Conservation (phyloP, 257 asterid species). For the Cynanchum wilfordii region DNA sequence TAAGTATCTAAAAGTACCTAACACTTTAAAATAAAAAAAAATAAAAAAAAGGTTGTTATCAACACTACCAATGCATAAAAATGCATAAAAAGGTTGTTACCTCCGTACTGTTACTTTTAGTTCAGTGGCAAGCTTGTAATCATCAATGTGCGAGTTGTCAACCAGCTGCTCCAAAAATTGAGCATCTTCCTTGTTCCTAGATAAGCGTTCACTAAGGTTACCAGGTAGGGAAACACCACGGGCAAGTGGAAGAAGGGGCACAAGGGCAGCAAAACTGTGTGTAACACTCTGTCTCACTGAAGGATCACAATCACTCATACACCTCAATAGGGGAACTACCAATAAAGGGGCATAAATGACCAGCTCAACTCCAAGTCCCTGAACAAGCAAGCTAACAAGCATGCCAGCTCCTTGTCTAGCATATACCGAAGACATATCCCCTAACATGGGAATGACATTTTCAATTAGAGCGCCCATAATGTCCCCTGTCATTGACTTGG, state of each 20-base stretch:
- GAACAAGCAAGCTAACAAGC: slow-evolving; percentile 98
- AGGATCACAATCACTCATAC: slow-evolving; percentile 92
- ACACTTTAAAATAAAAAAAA: background rate
- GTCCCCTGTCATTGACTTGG: slow-evolving; percentile 84
- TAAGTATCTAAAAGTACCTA: background rate
- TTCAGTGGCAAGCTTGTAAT: slow-evolving; percentile 81
- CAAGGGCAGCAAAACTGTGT: slow-evolving; percentile 94
- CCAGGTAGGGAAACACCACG: slow-evolving; percentile 77
- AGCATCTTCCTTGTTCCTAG: slow-evolving; percentile 85
- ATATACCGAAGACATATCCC: slow-evolving; percentile 81
- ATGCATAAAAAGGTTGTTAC: too few relatives aligned
- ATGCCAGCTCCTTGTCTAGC: slow-evolving; percentile 99
- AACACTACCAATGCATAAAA: slow-evolving; percentile 1
- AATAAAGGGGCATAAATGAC: slow-evolving; percentile 95
- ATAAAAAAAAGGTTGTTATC: background rate
- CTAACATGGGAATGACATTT: slow-evolving; percentile 87
- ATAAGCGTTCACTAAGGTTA: slow-evolving; percentile 70
- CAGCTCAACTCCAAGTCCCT: slow-evolving; percentile 90
- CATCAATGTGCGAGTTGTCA: slow-evolving; percentile 95
- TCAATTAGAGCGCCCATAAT: slow-evolving; percentile 84
- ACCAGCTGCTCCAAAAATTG: slow-evolving; percentile 93
- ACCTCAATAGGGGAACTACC: slow-evolving; percentile 92
- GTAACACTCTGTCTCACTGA: slow-evolving; percentile 99
- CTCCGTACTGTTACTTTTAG: slow-evolving; percentile 87
- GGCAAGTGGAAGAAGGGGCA: slow-evolving; percentile 95